phyloP scores from a whole-genome alignment of 345 rosid genomes.

The thale cress (Arabidopsis thaliana) region DNA sequence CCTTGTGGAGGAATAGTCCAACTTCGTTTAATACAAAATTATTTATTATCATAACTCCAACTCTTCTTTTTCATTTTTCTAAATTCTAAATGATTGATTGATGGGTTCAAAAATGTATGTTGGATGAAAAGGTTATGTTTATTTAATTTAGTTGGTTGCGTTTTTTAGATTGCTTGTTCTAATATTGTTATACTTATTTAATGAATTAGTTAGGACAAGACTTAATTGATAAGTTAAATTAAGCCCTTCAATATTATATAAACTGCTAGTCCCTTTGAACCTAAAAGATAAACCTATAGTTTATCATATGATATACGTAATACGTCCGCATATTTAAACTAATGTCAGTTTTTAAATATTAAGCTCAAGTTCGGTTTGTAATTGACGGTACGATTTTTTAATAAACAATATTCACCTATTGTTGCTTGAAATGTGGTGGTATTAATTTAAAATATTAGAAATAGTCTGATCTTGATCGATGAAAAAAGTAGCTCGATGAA shows the following conservation, averaged over 20 bases:
- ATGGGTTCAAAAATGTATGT: conserved; percentile 25
- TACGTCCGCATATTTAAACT: conserved; percentile 23
- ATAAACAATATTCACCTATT: not conserved
- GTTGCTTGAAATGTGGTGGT: conserved; percentile 9
- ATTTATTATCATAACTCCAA: conserved; percentile 1
- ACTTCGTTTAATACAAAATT: not conserved
- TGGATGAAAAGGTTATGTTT: not conserved
- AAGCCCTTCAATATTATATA: conserved; percentile 25
- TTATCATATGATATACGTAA: conserved; percentile 24
- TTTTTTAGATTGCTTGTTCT: conserved; percentile 35
- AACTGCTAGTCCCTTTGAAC: not conserved
- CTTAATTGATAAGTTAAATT: conserved; percentile 41
- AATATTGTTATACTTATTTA: conserved; percentile 27
- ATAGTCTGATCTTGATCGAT: not conserved
- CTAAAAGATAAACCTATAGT: conserved; percentile 15
- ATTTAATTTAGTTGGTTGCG: conserved; percentile 17
- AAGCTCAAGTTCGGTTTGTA: conserved; percentile 17
- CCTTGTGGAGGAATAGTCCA: conserved; percentile 33
- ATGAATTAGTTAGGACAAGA: conserved; percentile 40
- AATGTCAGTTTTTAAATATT: not conserved
- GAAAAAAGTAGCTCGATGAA: conserved; percentile 4
- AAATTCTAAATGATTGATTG: conserved; percentile 38
- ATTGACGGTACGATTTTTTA: not conserved
- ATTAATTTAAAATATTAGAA: not conserved
- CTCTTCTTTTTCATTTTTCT: conserved; percentile 26